Percentiles rank a stretch among this genome's conserved stretches.
Evolutionary conservation across 177 flowering plant genomes (phyloP).

Genomic region (Vitis hybrid): DNA sequence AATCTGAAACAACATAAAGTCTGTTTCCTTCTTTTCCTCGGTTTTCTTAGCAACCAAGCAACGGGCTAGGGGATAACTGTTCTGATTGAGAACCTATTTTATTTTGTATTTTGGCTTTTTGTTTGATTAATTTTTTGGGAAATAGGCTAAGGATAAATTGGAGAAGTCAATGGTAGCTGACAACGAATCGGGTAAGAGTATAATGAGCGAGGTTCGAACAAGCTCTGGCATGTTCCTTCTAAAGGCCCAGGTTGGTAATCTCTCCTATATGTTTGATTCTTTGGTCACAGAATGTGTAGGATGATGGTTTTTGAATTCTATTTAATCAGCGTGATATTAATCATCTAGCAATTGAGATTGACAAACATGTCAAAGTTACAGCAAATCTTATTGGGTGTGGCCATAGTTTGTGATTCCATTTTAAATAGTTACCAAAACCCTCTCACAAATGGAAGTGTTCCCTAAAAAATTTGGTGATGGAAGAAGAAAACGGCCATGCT

Average conservation of each 20-base stretch:
- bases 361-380: too few relatives aligned
- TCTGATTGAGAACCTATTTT: not conserved
- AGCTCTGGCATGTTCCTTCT: constrained; percentile 97
- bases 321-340: not conserved
- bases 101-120: not conserved
- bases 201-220: constrained; percentile 81
- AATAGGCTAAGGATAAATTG: constrained; percentile 75
- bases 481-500: too few relatives aligned
- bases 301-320: not conserved
- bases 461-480: too few relatives aligned
- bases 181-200: constrained; percentile 84
- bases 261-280: not conserved
- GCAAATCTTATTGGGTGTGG: too few relatives aligned
- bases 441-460: too few relatives aligned
- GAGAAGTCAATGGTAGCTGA: constrained; percentile 96
- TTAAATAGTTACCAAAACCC: too few relatives aligned
- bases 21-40: not conserved
- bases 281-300: not conserved
- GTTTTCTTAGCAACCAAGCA: not conserved
- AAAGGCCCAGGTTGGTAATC: constrained; percentile 61
- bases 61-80: not conserved
- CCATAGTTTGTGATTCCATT: too few relatives aligned
- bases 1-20: not conserved
- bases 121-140: constrained; percentile 14
- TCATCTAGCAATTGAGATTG: not conserved